Conservation (phyloP, 352 stramenopile species). For the Pythium periplocum region DNA sequence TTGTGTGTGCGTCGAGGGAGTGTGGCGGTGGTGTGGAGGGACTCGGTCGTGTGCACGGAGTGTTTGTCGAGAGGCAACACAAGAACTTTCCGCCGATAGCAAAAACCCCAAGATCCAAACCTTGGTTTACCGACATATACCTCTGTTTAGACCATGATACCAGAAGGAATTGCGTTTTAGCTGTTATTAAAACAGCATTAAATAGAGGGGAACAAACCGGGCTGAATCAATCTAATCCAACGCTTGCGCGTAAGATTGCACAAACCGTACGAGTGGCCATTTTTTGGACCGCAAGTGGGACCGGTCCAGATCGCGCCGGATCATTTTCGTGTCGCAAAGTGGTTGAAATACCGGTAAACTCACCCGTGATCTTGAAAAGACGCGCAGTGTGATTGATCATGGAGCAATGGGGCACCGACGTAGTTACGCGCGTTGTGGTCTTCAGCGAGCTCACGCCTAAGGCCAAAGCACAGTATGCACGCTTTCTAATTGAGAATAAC, state of each 20-base stretch:
- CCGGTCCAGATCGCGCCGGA: neutral
- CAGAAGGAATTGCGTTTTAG: too few species aligned
- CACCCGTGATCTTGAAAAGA: neutral
- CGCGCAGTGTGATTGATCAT: neutral
- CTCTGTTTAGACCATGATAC: too few species aligned
- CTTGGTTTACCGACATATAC: too few species aligned
- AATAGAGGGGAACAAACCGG: too few species aligned
- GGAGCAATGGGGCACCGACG: neutral
- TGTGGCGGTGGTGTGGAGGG: neutral
- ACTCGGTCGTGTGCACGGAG: neutral
- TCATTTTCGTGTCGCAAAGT: neutral
- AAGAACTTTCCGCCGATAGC: conserved; percentile 15
- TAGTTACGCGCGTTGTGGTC: conserved; percentile 38
- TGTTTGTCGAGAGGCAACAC: conserved; percentile 14
- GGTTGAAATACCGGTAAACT: neutral
- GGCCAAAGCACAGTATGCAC: conserved; percentile 57
- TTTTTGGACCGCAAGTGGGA: too few species aligned
- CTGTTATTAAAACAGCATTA: too few species aligned
- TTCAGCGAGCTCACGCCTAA: conserved; percentile 59
- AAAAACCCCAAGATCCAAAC: too few species aligned
- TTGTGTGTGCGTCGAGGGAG: neutral
- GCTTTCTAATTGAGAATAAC: conserved; percentile 61
- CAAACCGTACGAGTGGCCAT: neutral
- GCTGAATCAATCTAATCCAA: neutral
- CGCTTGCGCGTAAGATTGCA: neutral